Evolutionary conservation across 1,139 yeast species (phyloP), one percentile per base, ranked within the genome.

Genomic region (Saccharomyces pastorianus): DNA sequence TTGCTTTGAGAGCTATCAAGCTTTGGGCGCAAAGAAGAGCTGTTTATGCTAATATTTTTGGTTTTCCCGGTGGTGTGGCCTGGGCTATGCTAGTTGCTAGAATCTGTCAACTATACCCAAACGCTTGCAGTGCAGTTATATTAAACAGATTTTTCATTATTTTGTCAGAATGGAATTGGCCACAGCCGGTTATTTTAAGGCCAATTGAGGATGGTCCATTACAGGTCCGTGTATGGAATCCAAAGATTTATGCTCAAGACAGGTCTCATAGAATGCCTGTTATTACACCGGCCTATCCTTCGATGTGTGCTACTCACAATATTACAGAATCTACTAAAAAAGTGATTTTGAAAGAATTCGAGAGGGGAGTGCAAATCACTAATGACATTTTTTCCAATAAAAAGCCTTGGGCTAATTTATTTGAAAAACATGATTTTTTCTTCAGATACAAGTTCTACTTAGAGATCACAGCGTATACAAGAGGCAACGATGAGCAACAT

Each of bases 51-150:
- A 93, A 93, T 66, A 86, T 93, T 50, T 89, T 86, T 77, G 99
- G 99, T 0, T 93, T 93, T 71, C 99, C 99, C 0, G 99, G 99
- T 63, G 99, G 99, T 70, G 99, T 93, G 38, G 99, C 99, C 0
- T 93, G 99, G 99, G 99, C 99, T 1, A 93, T 93, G 98, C 72
- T 93, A 49, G 97, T 90, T 6, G 99, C 99, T 0, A 79, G 99
- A 64, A 90, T 93, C 32, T 93, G 99, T 69, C 99, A 93, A 67
- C 73, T 93, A 48, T 95, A 91, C 67, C 99, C 99, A 1, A 91
- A 91, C 71, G 96, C 98, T 0, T 95, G 90, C 9, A 85, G 96
- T 59, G 91, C 98, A 0, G 90, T 88, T 0, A 85, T 93, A 54
- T 85, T 93, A 13, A 84, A 87, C 56, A 88, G 90, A 67, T 93